phyloP scores from a whole-genome alignment of 139 green algal genomes.

The Zygnema circumcarinatum region DNA sequence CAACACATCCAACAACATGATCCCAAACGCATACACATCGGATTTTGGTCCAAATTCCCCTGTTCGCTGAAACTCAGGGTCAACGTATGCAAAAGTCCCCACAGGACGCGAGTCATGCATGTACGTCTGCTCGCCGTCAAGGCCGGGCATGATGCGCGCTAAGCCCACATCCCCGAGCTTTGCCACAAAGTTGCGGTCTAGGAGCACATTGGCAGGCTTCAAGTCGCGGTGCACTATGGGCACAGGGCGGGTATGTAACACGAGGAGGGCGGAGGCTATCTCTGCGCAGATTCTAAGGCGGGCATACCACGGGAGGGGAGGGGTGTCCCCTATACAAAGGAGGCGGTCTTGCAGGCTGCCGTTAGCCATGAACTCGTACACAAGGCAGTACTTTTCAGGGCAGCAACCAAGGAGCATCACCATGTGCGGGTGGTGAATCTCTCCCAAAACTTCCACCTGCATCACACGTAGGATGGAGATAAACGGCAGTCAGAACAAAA shows the following conservation, averaged over 20 bases:
- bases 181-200: slow-evolving; percentile 83
- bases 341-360: slow-evolving; percentile 66
- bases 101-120: slow-evolving; percentile 33
- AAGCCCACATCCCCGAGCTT: slow-evolving; percentile 93
- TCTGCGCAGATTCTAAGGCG: slow-evolving; percentile 67
- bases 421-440: slow-evolving; percentile 72
- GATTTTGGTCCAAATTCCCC: slow-evolving; percentile 51
- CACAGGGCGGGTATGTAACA: slow-evolving; percentile 30
- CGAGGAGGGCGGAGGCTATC: slow-evolving; percentile 37
- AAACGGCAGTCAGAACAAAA: too few relatives aligned
- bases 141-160: slow-evolving; percentile 59
- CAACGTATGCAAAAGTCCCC: slow-evolving; percentile 54
- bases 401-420: slow-evolving; percentile 72
- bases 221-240: slow-evolving; percentile 86
- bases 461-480: neutral
- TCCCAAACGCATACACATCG: slow-evolving; percentile 46
- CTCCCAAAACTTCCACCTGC: slow-evolving; percentile 63
- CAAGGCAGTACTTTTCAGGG: slow-evolving; percentile 67
- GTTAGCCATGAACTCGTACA: slow-evolving; percentile 71
- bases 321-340: neutral
- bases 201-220: slow-evolving; percentile 92
- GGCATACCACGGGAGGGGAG: slow-evolving; percentile 62
- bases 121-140: neutral
- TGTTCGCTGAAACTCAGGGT: slow-evolving; percentile 52
- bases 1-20: slow-evolving; percentile 43